Evolutionary conservation across 177 flowering plant species (phyloP), one percentile per base, ranked within the genome.

Genomic region (Vitis hybrid): DNA sequence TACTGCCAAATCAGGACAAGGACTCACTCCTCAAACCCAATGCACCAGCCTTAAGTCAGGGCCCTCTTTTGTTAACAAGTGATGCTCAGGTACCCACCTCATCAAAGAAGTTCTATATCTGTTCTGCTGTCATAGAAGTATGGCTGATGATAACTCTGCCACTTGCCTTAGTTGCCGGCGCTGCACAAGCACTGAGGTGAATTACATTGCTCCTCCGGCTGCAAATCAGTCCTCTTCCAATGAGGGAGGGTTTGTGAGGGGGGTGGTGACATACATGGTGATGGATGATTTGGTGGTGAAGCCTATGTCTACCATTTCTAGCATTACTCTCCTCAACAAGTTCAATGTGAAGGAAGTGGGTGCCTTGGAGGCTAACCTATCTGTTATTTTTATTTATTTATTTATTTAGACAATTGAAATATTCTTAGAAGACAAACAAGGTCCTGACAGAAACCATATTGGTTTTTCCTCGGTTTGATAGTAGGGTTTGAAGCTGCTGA

Each of bases 281-380:
- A 75, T 60, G 77, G 83, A 82, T 65, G 70, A 78, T 70, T 60
- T 76, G 59, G 46, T 4, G 8, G 79, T 78, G 21, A 63, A 7
- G 17, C 80, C 86, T 7, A 56, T 80, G 81, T 78, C 82, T n/a
- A 64, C 65, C 52, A 68, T 78, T 2, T 79, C 81, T 1, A 27
- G 58, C 14, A 72, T 82, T n/a, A 21, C 78, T 50, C 19, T 73
- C 27, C 67, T 79, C 0, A 72, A 68, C 58, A 61, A 70, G 73
- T 68, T 72, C 52, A 76, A 69, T 50, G 67, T 82, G 11, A 52
- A 50, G n/a, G 74, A 78, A 2, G 2, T 80, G 12, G 72, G 56
- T 27, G 46, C 11, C 0, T 70, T 80, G 35, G 68, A 75, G 52
- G 78, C 75, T 64, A 75, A 58, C 27, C 27, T 24, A 24, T 24